phyloP scores from a whole-genome alignment of 2,329 filamentous ascomycete species.

The Juglanconis oblonga region DNA sequence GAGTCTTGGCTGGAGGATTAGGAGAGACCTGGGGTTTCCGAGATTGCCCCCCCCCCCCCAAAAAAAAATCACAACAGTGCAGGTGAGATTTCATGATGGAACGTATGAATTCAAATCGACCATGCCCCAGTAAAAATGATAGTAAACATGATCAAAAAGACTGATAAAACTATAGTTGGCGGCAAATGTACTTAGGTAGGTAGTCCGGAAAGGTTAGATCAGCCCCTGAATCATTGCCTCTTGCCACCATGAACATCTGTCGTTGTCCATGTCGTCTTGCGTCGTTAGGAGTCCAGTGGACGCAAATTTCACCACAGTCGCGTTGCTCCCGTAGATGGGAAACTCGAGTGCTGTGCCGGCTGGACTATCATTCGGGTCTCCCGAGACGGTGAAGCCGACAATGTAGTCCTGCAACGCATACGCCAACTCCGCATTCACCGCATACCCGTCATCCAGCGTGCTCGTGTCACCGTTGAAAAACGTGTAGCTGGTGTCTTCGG shows the following conservation, averaged over 20 bases:
- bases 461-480: constrained; percentile 43
- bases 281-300: constrained; percentile 14
- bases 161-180: no score
- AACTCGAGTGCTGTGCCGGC: constrained; percentile 17
- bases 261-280: constrained; percentile 27
- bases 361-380: constrained; percentile 26
- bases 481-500: constrained; percentile 48
- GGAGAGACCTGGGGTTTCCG: no score
- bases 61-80: no score
- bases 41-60: no score
- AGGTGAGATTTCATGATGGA: no score
- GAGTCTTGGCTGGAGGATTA: neutral
- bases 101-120: no score
- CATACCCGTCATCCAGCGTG: constrained; percentile 22
- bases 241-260: constrained; percentile 33
- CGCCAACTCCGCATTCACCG: constrained; percentile 30
- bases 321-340: constrained; percentile 23
- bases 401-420: constrained; percentile 34
- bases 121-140: no score
- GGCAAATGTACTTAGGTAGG: no score
- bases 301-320: constrained; percentile 21
- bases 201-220: constrained; percentile 8
- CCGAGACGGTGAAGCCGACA: constrained; percentile 30
- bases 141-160: no score
- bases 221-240: constrained; percentile 25